Evolutionary conservation across 2,329 filamentous ascomycete genomes (phyloP), one percentile per base, ranked within the genome.

Genomic region (Neofusicoccum sp.): DNA sequence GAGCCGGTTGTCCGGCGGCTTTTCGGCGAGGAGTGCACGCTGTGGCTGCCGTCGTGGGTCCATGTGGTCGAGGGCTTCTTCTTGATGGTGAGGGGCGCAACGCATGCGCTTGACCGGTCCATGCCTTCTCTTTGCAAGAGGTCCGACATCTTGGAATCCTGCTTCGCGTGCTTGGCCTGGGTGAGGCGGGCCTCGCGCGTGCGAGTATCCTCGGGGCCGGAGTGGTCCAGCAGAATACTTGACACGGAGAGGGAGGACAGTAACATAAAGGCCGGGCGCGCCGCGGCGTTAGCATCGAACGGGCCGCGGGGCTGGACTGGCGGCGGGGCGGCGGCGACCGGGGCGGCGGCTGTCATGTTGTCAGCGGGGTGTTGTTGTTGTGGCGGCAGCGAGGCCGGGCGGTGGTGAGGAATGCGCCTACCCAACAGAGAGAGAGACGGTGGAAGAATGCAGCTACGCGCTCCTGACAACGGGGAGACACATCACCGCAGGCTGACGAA

Each of bases 31-130:
- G 59, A 61, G 31, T 54, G 49, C 14, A 44, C 38, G 16, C 49
- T 56, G 26, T 26, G 38, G 38, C 34, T 28, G 34, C 45, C 47
- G 30, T 51, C 58, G 48, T 26, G 30, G 47, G 36, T 54, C 58
- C 58, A 60, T 7, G 48, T 44, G 20, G 28, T 43, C 28, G 59
- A 56, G 9, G 59, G 56, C 62, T 63, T 58, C 54, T 68, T 67
- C 51, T 43, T 51, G 40, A 67, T 40, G 63, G 63, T 56, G 40
- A 67, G 61, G 28, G 70, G 71, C 26, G 70, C 69, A 44, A 72
- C 65, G 47, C 61, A 68, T 20, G 68, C 66, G 63, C 63, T 65
- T 7, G 65, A 51, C 57, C 62, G 63, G 44, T 53, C 44, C 38
- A 54, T 49, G 24, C 43, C 36, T 24, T 53, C 59, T 61, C 51